These are phyloP conservation scores for Ceratocystis papillata DNA, from an alignment of 2,329 filamentous ascomycete genomes.

Conservation along the genomic window DNA sequence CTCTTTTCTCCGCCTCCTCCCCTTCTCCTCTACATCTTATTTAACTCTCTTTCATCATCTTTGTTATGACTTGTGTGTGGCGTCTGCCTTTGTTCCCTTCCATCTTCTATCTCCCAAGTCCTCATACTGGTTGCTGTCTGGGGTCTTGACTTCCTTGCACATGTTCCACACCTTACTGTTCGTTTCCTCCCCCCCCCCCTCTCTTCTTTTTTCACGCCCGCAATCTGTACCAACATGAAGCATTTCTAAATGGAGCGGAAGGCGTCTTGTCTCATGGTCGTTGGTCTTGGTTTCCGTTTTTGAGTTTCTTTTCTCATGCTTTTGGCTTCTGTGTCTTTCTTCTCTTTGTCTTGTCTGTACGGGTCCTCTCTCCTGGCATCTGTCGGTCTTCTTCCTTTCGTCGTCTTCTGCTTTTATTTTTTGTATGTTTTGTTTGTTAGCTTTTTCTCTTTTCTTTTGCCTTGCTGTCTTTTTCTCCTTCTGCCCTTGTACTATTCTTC, in stretches of 20 bases:
- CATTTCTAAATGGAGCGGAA: slow-evolving; percentile 7
- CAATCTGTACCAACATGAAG: slow-evolving; percentile 10
- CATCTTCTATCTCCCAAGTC: background rate
- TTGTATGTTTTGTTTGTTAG: background rate
- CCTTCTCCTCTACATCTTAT: background rate
- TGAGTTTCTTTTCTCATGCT: background rate
- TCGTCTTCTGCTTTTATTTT: background rate
- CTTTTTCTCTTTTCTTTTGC: background rate
- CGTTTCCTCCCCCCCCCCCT: background rate
- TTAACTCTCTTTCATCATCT: background rate
- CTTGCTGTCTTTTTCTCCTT: background rate
- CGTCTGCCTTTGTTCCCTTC: background rate
- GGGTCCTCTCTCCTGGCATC: background rate
- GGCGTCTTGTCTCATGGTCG: slow-evolving; percentile 2
- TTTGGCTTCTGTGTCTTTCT: background rate
- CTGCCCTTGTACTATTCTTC: background rate
- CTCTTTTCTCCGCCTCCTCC: slow-evolving; percentile 6
- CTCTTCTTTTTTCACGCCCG: background rate
- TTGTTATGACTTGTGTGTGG: slow-evolving; percentile 11
- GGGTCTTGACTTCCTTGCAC: background rate
- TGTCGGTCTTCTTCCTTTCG: background rate
- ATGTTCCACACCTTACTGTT: background rate
- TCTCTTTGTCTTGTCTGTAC: slow-evolving; percentile 1
- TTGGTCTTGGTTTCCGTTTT: slow-evolving; percentile 4
- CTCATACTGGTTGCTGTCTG: background rate